A percentile compares a stretch with the other conserved stretches of the same genome.
Conservation (phyloP, 73 alveolate genomes). For the Uronychia binucleata region DNA sequence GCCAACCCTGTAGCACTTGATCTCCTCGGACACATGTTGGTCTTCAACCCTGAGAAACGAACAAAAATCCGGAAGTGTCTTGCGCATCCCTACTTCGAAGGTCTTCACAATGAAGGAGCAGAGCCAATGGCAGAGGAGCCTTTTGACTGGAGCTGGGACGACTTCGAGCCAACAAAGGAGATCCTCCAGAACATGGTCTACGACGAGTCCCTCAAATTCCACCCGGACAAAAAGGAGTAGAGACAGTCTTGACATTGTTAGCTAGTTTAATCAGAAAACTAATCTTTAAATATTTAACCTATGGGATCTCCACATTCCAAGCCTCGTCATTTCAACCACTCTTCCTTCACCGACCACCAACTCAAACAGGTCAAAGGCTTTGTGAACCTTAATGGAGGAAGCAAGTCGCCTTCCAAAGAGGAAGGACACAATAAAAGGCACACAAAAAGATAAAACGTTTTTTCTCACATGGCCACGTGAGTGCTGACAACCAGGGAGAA, state of each 20-base stretch:
- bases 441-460: too few relatives aligned
- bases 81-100: conserved; percentile 93
- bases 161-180: conserved; percentile 87
- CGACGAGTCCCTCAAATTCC: conserved; percentile 79
- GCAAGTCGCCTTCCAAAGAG: too few relatives aligned
- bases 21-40: conserved; percentile 87
- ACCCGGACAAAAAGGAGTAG: conserved; percentile 57
- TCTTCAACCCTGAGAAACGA: conserved; percentile 92
- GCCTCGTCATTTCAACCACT: too few relatives aligned
- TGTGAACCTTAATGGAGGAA: too few relatives aligned
- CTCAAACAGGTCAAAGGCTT: too few relatives aligned
- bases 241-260: background rate
- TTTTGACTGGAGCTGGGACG: conserved; percentile 94
- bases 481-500: too few relatives aligned
- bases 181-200: conserved; percentile 79
- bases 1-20: conserved; percentile 89
- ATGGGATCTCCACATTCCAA: too few relatives aligned
- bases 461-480: too few relatives aligned
- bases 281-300: too few relatives aligned
- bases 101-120: conserved; percentile 87
- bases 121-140: conserved; percentile 80
- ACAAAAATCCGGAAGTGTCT: conserved; percentile 84
- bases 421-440: too few relatives aligned
- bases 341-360: too few relatives aligned
- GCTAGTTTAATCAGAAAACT: background rate